phyloP scores from a whole-genome alignment of 345 rosid species.

The Murraya paniculata region DNA sequence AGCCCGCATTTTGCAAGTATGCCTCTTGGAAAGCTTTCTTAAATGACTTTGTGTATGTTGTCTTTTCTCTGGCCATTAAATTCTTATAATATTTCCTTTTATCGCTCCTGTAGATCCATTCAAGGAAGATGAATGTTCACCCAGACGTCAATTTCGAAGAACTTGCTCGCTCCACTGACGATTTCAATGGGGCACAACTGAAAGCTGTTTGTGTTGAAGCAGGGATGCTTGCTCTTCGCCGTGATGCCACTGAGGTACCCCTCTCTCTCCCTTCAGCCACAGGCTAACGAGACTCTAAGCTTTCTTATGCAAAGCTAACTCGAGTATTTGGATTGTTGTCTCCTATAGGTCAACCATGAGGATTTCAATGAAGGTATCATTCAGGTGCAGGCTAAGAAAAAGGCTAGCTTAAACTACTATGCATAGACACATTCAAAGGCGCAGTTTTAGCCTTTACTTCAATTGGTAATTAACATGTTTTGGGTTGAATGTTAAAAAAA shows the following conservation, averaged over 20 bases:
- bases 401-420: conserved; percentile 93
- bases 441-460: neutral
- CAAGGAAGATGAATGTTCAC: conserved; percentile 97
- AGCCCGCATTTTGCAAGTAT: conserved; percentile 90
- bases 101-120: conserved; percentile 66
- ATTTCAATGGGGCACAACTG: conserved; percentile 96
- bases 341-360: conserved; percentile 86
- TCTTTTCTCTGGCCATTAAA: neutral
- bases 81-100: neutral
- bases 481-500: too few relatives aligned
- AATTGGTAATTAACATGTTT: too few relatives aligned
- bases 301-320: neutral
- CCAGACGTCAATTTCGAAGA: conserved; percentile 98
- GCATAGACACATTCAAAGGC: conserved; percentile 34
- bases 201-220: conserved; percentile 99
- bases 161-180: conserved; percentile 97
- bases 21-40: neutral
- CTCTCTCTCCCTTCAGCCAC: neutral
- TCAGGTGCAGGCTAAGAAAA: conserved; percentile 99
- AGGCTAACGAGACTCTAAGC: too few relatives aligned
- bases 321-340: conserved; percentile 6
- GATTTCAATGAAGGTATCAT: conserved; percentile 99
- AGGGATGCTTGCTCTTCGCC: conserved; percentile 98
- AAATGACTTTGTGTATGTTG: too few relatives aligned
- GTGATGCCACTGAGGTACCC: conserved; percentile 94